Conservation (phyloP, 2,329 filamentous ascomycete genomes). For the Rhexocercosporidium sp. region DNA sequence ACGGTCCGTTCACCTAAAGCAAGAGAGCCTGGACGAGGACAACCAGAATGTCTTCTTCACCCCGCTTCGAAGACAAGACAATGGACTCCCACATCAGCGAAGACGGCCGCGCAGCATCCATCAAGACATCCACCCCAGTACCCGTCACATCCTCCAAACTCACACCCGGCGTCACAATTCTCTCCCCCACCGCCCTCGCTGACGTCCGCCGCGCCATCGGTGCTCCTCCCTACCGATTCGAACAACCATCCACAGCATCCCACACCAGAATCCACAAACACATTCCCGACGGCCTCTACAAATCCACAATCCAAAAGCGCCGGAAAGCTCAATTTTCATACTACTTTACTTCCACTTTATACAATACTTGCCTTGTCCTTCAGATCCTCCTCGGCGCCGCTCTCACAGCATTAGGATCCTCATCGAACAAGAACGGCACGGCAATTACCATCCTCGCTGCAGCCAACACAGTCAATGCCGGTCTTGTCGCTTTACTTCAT, state of each 20-base stretch:
- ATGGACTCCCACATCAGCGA: slow-evolving; percentile 6
- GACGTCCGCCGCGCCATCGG: slow-evolving; percentile 20
- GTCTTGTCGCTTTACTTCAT: slow-evolving; percentile 29
- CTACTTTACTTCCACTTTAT: slow-evolving; percentile 25
- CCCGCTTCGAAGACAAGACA: background rate
- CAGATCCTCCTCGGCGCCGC: slow-evolving; percentile 31
- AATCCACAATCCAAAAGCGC: slow-evolving; percentile 11
- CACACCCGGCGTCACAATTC: slow-evolving; percentile 3
- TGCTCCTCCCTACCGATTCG: slow-evolving; percentile 13
- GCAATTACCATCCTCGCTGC: slow-evolving; percentile 33
- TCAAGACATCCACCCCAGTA: background rate
- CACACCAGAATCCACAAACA: slow-evolving; percentile 1
- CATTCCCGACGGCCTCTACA: slow-evolving; percentile 28
- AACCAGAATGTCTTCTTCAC: background rate
- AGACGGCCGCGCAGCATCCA: background rate
- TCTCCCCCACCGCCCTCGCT: slow-evolving; percentile 6
- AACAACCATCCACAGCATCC: slow-evolving; percentile 1
- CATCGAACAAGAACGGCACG: slow-evolving; percentile 15
- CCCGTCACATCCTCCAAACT: background rate
- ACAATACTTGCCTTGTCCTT: slow-evolving; percentile 29
- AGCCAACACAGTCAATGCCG: slow-evolving; percentile 32
- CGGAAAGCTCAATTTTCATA: slow-evolving; percentile 24
- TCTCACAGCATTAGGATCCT: slow-evolving; percentile 24
- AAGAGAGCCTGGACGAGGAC: background rate
- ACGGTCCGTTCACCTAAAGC: background rate